phyloP scores from a whole-genome alignment of 2,329 filamentous ascomycete genomes.

The Microthyrium microscopicum region DNA sequence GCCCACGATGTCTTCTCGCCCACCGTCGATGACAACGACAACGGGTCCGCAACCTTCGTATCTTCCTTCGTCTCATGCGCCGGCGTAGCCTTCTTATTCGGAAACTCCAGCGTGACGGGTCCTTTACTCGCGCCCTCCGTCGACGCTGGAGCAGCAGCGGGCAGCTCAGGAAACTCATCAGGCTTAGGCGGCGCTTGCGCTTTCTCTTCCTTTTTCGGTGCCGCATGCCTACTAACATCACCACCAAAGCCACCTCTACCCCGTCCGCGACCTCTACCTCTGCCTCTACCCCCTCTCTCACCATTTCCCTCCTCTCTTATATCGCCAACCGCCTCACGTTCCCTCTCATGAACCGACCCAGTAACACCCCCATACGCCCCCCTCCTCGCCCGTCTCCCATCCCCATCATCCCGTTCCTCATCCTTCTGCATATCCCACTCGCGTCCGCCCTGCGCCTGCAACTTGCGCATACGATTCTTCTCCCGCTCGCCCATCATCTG shows the following conservation, averaged over 20 bases:
- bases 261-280: constrained; percentile 19
- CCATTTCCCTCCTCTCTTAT: constrained; percentile 19
- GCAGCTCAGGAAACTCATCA: constrained; percentile 30
- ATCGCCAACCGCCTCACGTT: constrained; percentile 12
- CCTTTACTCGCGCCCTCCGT: background rate
- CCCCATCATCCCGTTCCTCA: constrained; percentile 37
- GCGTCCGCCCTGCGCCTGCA: constrained; percentile 39
- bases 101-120: background rate
- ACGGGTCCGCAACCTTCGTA: constrained; percentile 7
- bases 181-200: constrained; percentile 19
- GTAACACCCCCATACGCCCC: constrained; percentile 36
- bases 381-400: constrained; percentile 27
- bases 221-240: constrained; percentile 6
- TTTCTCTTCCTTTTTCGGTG: constrained; percentile 4
- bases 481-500: constrained; percentile 47
- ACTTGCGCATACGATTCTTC: constrained; percentile 40
- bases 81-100: constrained; percentile 1
- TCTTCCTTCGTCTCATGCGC: constrained; percentile 9
- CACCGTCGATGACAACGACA: constrained; percentile 14
- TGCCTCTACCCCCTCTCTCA: constrained; percentile 13
- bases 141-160: constrained; percentile 11
- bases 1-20: constrained; percentile 25
- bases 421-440: constrained; percentile 48
- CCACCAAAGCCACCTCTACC: constrained; percentile 17
- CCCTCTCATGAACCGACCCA: constrained; percentile 16